Evolutionary conservation across 306 rosid species (phyloP).

Genomic region (Vicia sativa): DNA sequence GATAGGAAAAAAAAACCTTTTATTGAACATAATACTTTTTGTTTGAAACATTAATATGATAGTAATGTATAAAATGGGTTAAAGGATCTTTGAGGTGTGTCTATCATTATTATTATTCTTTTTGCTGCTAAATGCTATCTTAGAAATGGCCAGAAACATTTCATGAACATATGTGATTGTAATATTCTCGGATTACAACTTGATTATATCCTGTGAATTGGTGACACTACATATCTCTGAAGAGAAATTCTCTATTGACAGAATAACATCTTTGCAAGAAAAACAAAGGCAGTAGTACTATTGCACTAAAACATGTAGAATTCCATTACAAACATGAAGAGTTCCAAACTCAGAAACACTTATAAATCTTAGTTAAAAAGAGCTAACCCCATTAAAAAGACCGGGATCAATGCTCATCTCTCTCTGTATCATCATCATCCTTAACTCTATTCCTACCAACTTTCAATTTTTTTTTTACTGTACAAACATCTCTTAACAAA

Average conservation of each 20-base stretch:
- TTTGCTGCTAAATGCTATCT: too few species aligned
- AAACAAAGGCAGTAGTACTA: conserved; percentile 22
- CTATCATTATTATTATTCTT: too few species aligned
- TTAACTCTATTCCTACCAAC: conserved; percentile 54
- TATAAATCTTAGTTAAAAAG: conserved; percentile 31
- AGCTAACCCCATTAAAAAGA: conserved; percentile 62
- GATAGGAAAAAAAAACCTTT: too few species aligned
- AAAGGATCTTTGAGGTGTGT: too few species aligned
- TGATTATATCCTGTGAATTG: neutral
- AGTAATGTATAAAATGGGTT: too few species aligned
- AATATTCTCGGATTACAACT: neutral
- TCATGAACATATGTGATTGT: neutral
- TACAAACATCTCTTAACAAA: conserved; percentile 47
- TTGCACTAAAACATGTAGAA: conserved; percentile 21
- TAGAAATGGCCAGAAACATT: neutral
- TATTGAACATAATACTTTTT: too few species aligned
- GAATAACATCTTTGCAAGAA: conserved; percentile 7
- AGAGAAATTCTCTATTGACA: neutral
- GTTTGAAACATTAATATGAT: too few species aligned
- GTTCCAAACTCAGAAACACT: conserved; percentile 23
- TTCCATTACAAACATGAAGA: conserved; percentile 6
- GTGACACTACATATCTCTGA: neutral
- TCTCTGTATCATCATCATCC: conserved; percentile 45
- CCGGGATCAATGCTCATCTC: conserved; percentile 51
- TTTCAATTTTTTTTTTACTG: conserved; percentile 46